These are phyloP conservation scores for Tardiomyces depauwii DNA, from an alignment of 1,139 yeast species.

Conservation along the genomic window DNA sequence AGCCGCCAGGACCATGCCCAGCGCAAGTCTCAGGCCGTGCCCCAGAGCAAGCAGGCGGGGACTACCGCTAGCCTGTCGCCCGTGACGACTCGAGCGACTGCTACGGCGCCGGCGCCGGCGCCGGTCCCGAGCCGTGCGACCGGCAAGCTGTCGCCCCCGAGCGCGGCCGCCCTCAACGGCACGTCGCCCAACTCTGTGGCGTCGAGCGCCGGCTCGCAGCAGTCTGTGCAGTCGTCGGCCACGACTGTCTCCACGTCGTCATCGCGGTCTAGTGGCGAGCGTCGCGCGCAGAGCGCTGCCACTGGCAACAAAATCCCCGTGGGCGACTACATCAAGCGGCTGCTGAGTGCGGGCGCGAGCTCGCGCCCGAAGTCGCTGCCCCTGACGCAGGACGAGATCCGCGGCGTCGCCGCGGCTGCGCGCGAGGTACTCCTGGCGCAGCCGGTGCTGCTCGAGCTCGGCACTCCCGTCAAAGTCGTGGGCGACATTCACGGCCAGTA, in stretches of 20 bases:
- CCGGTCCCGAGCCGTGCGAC: background rate
- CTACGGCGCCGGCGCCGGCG: background rate
- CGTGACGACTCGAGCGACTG: background rate
- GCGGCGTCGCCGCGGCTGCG: constrained; percentile 69
- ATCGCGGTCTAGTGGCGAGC: constrained; percentile 87
- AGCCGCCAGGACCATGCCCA: too few relatives aligned
- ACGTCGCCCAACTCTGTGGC: constrained; percentile 35
- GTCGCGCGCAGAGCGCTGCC: constrained; percentile 86
- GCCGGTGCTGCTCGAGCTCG: constrained; percentile 65
- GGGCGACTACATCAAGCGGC: constrained; percentile 61
- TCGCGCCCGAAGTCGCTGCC: constrained; percentile 88
- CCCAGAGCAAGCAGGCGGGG: too few relatives aligned
- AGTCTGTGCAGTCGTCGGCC: constrained; percentile 64
- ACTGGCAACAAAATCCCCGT: constrained; percentile 68
- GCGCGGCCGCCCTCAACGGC: background rate
- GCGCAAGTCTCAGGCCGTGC: too few relatives aligned
- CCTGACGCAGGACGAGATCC: constrained; percentile 69
- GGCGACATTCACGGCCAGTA: constrained; percentile 99
- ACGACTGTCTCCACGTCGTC: constrained; percentile 53
- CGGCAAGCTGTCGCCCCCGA: background rate
- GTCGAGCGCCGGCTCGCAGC: constrained; percentile 59
- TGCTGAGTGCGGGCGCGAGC: constrained; percentile 87
- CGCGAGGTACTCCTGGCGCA: constrained; percentile 54
- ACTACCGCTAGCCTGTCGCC: background rate
- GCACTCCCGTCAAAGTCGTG: constrained; percentile 31